Evolutionary conservation across 768 basidiomycete species (phyloP).

Genomic region (Obba rivulosa): DNA sequence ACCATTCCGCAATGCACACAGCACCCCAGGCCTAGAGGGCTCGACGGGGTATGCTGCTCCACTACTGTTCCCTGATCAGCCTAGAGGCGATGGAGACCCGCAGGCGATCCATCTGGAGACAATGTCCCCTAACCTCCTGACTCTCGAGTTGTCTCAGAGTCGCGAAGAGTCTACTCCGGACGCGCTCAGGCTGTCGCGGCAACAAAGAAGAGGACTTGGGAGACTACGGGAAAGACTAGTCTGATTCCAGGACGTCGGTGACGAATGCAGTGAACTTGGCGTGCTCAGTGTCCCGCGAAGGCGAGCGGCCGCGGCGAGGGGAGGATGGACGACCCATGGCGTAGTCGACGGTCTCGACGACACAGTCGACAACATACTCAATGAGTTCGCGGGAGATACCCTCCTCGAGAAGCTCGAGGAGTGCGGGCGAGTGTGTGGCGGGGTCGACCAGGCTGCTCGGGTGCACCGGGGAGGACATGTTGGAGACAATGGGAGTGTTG

Average conservation of each 20-base stretch:
- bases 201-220: no score
- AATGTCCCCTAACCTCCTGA: no score
- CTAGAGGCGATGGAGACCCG: no score
- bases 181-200: no score
- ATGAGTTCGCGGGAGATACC: constrained; percentile 58
- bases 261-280: constrained; percentile 61
- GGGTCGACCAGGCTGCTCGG: constrained; percentile 57
- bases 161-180: no score
- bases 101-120: no score
- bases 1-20: no score
- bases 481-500: constrained; percentile 6
- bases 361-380: constrained; percentile 65
- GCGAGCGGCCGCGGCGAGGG: constrained; percentile 43
- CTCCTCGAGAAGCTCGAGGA: constrained; percentile 63
- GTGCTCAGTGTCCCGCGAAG: constrained; percentile 45
- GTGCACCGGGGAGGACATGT: constrained; percentile 31
- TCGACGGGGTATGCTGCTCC: no score
- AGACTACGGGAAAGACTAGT: no score
- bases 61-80: no score
- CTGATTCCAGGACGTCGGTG: constrained; percentile 56
- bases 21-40: no score
- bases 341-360: constrained; percentile 70
- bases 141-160: no score
- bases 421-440: constrained; percentile 54
- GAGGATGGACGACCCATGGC: constrained; percentile 66